phyloP scores from a whole-genome alignment of 2,329 filamentous ascomycete species.

The Pseudogymnoascus sp. region DNA sequence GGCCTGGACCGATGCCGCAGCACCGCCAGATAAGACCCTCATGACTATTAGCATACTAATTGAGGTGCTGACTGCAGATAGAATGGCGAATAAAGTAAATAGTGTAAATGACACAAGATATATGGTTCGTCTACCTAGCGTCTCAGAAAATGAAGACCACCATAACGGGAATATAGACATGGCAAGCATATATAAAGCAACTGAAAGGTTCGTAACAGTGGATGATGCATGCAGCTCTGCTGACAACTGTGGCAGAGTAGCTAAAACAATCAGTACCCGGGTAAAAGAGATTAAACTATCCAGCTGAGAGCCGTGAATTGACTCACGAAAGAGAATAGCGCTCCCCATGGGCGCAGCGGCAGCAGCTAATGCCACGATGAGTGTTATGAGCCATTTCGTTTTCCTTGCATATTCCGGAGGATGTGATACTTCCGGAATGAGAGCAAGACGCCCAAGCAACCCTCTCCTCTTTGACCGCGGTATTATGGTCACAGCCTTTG shows the following conservation, averaged over 20 bases:
- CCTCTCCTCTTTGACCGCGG: constrained; percentile 54
- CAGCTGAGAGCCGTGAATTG: background rate
- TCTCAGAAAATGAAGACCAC: constrained; percentile 73
- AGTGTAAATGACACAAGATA: constrained; percentile 67
- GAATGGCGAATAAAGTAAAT: constrained; percentile 61
- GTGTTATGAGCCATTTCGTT: constrained; percentile 80
- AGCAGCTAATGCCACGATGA: constrained; percentile 67
- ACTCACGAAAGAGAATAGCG: constrained; percentile 71
- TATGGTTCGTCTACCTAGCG: constrained; percentile 63
- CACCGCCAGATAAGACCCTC: constrained; percentile 64
- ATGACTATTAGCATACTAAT: constrained; percentile 72
- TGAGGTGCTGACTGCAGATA: constrained; percentile 59
- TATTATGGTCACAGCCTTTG: constrained; percentile 33
- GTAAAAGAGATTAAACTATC: background rate
- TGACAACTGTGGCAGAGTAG: constrained; percentile 57
- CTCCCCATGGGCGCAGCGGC: constrained; percentile 76
- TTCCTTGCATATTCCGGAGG: constrained; percentile 63
- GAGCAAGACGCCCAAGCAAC: constrained; percentile 57
- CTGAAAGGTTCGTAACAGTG: constrained; percentile 64
- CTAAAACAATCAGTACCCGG: constrained; percentile 33
- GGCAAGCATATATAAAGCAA: constrained; percentile 72
- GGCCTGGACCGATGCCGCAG: constrained; percentile 71
- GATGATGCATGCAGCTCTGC: constrained; percentile 51
- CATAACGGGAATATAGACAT: constrained; percentile 81
- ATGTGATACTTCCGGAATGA: constrained; percentile 71